These are phyloP conservation scores for Ananas comosus DNA, from an alignment of 176 grass and related monocot species.

Conservation along the genomic window DNA sequence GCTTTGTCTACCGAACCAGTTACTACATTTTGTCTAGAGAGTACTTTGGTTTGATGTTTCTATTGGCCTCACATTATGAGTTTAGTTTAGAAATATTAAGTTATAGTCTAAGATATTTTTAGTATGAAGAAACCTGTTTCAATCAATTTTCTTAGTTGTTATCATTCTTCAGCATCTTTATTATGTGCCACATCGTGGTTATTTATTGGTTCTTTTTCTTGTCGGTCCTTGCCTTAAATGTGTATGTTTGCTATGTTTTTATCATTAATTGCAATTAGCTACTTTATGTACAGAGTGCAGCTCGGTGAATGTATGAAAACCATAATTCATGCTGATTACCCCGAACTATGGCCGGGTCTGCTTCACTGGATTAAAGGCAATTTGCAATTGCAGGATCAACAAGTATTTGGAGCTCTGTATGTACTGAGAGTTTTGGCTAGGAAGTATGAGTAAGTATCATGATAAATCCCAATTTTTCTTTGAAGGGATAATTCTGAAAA, in stretches of 20 bases:
- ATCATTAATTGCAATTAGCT: background rate
- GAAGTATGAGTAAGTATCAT: constrained; percentile 82
- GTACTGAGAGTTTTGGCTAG: constrained; percentile 81
- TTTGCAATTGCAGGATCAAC: constrained; percentile 52
- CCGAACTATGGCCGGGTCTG: constrained; percentile 85
- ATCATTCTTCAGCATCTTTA: background rate
- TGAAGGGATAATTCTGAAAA: constrained; percentile 1
- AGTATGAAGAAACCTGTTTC: too few relatives aligned
- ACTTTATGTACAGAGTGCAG: constrained; percentile 51
- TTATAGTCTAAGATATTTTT: too few relatives aligned
- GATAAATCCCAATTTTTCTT: background rate
- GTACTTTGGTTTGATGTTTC: background rate
- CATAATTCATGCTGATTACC: constrained; percentile 83
- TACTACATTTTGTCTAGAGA: background rate
- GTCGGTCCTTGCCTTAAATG: background rate
- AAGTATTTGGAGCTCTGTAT: constrained; percentile 90
- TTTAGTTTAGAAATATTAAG: background rate
- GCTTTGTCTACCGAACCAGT: background rate
- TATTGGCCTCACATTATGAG: background rate
- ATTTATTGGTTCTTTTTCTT: background rate
- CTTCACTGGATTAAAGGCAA: constrained; percentile 85
- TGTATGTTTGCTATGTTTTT: background rate
- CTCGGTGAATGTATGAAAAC: constrained; percentile 98
- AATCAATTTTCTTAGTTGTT: background rate
- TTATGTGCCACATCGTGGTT: background rate